A percentile compares a stretch with the other conserved stretches of the same genome.
phyloP scores from a whole-genome alignment of 2,329 filamentous ascomycete genomes.

The Alternaria tenuissima region DNA sequence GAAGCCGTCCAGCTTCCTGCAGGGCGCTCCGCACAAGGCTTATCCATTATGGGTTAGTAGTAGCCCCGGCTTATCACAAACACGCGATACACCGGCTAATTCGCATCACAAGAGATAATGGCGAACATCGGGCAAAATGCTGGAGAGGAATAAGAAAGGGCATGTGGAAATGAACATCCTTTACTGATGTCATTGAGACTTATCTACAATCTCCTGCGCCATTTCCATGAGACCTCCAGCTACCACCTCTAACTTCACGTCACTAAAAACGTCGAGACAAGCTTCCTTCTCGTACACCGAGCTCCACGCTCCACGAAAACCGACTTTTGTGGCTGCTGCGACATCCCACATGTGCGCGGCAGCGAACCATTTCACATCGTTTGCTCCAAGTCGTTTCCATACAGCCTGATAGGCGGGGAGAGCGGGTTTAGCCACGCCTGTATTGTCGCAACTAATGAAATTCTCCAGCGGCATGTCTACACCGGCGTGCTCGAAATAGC shows the following conservation, averaged over 20 bases:
- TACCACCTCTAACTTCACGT: slow-evolving; percentile 17
- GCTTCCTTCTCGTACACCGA: slow-evolving; percentile 18
- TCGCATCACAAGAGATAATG: slow-evolving; percentile 21
- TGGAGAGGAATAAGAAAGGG: slow-evolving; percentile 19
- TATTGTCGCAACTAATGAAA: slow-evolving; percentile 60
- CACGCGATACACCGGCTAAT: background rate
- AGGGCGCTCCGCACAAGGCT: slow-evolving; percentile 6
- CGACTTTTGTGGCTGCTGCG: slow-evolving; percentile 59
- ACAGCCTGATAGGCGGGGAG: slow-evolving; percentile 57
- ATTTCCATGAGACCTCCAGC: slow-evolving; percentile 14
- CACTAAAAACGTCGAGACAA: slow-evolving; percentile 18
- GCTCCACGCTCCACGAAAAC: slow-evolving; percentile 37
- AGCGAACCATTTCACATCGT: slow-evolving; percentile 62
- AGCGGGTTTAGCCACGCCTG: slow-evolving; percentile 61
- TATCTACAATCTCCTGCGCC: slow-evolving; percentile 18
- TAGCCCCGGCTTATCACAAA: slow-evolving; percentile 4
- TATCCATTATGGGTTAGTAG: background rate
- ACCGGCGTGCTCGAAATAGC: slow-evolving; percentile 60
- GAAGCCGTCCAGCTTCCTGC: slow-evolving; percentile 1
- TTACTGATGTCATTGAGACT: slow-evolving; percentile 9
- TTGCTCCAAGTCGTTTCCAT: slow-evolving; percentile 52
- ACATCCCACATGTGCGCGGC: slow-evolving; percentile 70
- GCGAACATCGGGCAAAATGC: slow-evolving; percentile 42
- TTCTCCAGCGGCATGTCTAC: slow-evolving; percentile 63
- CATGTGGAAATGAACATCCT: background rate